Base-by-base conservation (phyloP, 768 basidiomycete species). In the Tylopilus felleus region DNA sequence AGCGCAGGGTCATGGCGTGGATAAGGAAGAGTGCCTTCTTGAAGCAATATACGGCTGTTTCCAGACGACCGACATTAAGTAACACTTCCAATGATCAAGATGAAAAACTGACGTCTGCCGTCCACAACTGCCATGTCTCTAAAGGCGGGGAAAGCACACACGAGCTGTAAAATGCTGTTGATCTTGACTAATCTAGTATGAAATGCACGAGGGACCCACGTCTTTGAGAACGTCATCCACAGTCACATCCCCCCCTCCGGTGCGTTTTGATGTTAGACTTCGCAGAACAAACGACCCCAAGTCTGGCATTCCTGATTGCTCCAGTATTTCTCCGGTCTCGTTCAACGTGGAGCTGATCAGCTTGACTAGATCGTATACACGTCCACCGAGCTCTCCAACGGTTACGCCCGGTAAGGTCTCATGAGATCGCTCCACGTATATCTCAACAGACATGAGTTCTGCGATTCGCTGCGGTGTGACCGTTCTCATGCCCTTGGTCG, bases 21-120 rank as follows among this genome's bases (percentile, higher is more conserved):
- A 93, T 74, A 48, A 94, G 79, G 70, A 92, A 91, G 29, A 96
- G 74, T 2, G 88, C 91, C 65, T 94, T 96, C 71, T 93, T 93
- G 79, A 93, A 91, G 65, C 90, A 83, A 71, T 91, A 94, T 22
- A 93, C 77, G n/a, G 82, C 90, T 92, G 33, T 52, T 40, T 42
- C 35, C 48, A 43, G 22, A 40, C 22, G 29, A 47, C 23, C 16
- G 35, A 28, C 44, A 46, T 43, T 47, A 4, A 52, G 46, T 35
- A 21, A 14, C 22, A 57, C 43, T 40, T 45, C 22, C 38, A 27
- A 21, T n/a, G 35, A 47, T 40, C 36, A 52, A 49, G 35, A 54
- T 61, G 45, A 56, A 50, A 47, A 28, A 65, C 70, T 59, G 49
- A 90, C 90, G 79, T 69, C 79, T 75, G 29, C 77, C 83, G 40